Evolutionary conservation across 805 yeast genomes (phyloP).

Genomic region (Metschnikowia lunata): DNA sequence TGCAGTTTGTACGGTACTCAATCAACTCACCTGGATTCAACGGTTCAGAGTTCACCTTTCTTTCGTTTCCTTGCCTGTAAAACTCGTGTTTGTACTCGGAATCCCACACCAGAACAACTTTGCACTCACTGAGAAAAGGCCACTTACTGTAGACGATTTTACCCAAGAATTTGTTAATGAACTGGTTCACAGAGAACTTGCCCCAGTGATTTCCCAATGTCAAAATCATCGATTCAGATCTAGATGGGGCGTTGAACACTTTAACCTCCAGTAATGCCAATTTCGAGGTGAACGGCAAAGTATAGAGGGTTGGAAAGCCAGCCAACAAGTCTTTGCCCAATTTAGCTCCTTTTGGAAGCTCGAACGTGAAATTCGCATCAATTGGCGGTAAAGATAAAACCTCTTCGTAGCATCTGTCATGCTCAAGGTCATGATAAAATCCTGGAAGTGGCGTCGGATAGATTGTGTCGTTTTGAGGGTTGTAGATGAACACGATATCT

Average conservation of each 20-base stretch:
- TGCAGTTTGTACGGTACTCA: constrained; percentile 41
- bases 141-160: constrained; percentile 71
- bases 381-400: constrained; percentile 49
- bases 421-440: constrained; percentile 71
- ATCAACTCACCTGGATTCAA: constrained; percentile 39
- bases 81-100: constrained; percentile 45
- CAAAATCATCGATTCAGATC: constrained; percentile 76
- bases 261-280: constrained; percentile 60
- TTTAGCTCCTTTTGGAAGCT: constrained; percentile 62
- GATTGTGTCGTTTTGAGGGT: constrained; percentile 66
- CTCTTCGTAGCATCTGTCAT: constrained; percentile 71
- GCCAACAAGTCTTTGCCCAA: constrained; percentile 71
- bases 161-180: constrained; percentile 59
- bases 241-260: constrained; percentile 82
- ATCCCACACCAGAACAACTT: constrained; percentile 60
- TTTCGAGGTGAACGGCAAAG: constrained; percentile 56
- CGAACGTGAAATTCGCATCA: constrained; percentile 43
- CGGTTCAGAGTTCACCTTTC: constrained; percentile 31
- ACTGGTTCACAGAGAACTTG: constrained; percentile 55
- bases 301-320: constrained; percentile 83
- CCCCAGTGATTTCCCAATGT: constrained; percentile 51
- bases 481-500: constrained; percentile 63
- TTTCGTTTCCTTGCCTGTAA: constrained; percentile 24
- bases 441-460: constrained; percentile 76
- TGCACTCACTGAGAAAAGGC: constrained; percentile 88